Conservation (phyloP, 2,329 filamentous ascomycete species). For the Alternaria dauci region DNA sequence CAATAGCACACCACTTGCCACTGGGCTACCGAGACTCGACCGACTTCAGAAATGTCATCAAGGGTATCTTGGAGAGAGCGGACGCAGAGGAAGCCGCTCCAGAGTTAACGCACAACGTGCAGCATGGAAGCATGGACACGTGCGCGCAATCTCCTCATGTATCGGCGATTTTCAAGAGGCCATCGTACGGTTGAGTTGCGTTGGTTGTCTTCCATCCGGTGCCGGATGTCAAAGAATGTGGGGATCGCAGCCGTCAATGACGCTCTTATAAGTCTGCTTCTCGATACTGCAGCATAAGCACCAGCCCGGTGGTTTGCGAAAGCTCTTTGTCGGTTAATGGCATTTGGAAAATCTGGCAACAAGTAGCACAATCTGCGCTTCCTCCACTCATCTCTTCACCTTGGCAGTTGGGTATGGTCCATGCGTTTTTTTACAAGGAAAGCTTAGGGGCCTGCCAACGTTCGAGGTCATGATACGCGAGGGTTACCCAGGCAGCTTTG, state of each 20-base stretch:
- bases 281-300: background rate
- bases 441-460: background rate
- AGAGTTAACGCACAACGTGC: background rate
- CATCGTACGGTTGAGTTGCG: conserved; percentile 9
- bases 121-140: background rate
- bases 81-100: conserved; percentile 14
- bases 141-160: background rate
- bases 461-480: background rate
- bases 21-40: conserved; percentile 13
- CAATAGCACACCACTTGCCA: background rate
- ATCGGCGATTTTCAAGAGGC: conserved; percentile 1
- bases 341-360: background rate
- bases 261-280: background rate
- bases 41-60: conserved; percentile 32
- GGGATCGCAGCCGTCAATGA: background rate
- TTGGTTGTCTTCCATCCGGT: background rate
- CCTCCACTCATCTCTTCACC: background rate
- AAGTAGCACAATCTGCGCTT: background rate
- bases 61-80: conserved; percentile 28
- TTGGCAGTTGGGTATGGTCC: background rate
- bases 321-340: background rate
- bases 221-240: background rate
- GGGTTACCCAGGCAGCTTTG: background rate
- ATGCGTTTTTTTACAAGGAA: background rate
- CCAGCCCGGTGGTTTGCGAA: background rate